Evolutionary conservation across 2,329 filamentous ascomycete genomes (phyloP), one percentile per base, ranked within the genome.

Genomic region (Colletotrichum sp.): DNA sequence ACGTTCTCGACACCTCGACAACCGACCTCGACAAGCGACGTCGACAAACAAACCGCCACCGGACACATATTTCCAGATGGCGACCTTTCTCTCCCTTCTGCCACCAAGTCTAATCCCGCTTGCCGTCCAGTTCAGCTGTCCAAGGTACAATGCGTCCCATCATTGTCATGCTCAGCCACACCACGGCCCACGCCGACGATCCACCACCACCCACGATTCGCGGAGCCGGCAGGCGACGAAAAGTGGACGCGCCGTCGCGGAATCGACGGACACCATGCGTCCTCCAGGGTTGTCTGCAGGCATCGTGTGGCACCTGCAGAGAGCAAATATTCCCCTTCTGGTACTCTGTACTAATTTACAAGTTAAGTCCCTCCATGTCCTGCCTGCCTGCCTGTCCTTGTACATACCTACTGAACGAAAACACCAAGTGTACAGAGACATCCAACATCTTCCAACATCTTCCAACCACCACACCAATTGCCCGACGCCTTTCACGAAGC

Each of bases 111-210:
- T n/a, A 12, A 43, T 43, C 38, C 38, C 38, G 38, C 38, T 43
- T 43, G 18, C 38, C 38, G 38, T 6, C 14, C 28, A 16, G 9
- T 56, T 66, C 52, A 74, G 72, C 67, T 74, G 26, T 32, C n/a
- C 62, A 74, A 43, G 69, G 62, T 38, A 63, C 38, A 34, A 21
- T 56, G 30, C 62, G 55, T 58, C 73, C 55, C 56, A 69, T 67
- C 56, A 43, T n/a, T 55, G 28, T 74, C 34, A 65, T 71, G 72
- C 67, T 71, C 67, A 64, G 72, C 72, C 68, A 74, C 73, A 69
- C 73, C 69, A 30, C 56, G 55, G 62, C 36, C 67, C 52, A 72
- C 62, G 52, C 8, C 21, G 14, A 61, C 34, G 26, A 28, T 26
- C 58, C 71, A 63, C 28, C 28, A 64, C 9, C 38, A n/a, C 38